A percentile compares a stretch with the other conserved stretches of the same genome.
These are phyloP conservation scores for Trichosanthes cucumerina DNA, from an alignment of 306 rosid species.

Conservation along the genomic window DNA sequence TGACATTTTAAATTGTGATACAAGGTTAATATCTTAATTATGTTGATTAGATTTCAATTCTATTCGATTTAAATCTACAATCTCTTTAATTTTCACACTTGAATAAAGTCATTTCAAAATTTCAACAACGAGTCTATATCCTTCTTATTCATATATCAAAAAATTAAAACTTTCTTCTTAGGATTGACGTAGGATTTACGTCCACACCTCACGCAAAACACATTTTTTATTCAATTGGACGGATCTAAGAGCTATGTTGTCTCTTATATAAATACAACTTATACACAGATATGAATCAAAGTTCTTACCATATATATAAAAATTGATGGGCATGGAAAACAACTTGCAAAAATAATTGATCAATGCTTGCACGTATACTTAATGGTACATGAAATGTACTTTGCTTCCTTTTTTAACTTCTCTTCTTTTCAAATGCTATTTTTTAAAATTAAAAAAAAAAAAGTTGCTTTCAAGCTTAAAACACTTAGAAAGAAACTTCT, in stretches of 20 bases:
- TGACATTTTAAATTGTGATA: too few relatives aligned
- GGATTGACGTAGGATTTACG: too few relatives aligned
- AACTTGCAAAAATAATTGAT: neutral
- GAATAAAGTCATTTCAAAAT: too few relatives aligned
- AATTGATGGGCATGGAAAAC: neutral
- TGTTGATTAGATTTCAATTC: too few relatives aligned
- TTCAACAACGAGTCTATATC: too few relatives aligned
- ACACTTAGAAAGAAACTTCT: neutral
- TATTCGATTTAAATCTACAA: too few relatives aligned
- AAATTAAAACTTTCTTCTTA: too few relatives aligned
- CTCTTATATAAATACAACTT: neutral
- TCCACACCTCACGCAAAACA: neutral
- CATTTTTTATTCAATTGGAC: neutral
- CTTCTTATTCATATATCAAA: too few relatives aligned
- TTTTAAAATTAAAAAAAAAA: neutral
- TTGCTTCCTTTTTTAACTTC: neutral
- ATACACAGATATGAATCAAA: neutral
- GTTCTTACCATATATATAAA: neutral
- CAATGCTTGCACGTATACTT: conserved; percentile 2
- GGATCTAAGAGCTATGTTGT: neutral
- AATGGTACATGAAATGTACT: conserved; percentile 5
- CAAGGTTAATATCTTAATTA: too few relatives aligned
- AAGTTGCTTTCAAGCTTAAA: conserved; percentile 4
- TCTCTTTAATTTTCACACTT: too few relatives aligned
- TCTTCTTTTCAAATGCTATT: neutral